phyloP scores from a whole-genome alignment of 352 stramenopile species.

The Phytophthora litchii region DNA sequence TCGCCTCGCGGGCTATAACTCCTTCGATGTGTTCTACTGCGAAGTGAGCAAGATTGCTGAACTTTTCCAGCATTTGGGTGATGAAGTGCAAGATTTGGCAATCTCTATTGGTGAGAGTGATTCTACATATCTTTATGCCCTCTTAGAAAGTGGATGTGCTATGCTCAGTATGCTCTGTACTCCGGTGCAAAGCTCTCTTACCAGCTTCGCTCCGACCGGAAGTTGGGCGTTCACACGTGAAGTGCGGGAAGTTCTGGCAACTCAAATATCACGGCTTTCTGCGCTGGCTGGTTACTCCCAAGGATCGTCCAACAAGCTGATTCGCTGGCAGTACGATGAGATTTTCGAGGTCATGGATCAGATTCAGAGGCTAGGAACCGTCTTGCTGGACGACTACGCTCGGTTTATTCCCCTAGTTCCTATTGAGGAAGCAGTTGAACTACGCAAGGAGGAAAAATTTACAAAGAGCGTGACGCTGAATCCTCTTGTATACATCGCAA shows the following conservation, averaged over 20 bases:
- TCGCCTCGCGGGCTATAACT: conserved; percentile 79
- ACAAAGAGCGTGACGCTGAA: conserved; percentile 71
- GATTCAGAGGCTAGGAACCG: conserved; percentile 55
- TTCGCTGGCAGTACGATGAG: conserved; percentile 61
- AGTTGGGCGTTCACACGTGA: conserved; percentile 68
- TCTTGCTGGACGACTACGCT: conserved; percentile 63
- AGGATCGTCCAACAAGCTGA: conserved; percentile 27
- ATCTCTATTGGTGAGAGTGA: conserved; percentile 68
- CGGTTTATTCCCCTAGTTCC: conserved; percentile 47
- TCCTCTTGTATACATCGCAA: conserved; percentile 74
- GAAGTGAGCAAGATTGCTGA: conserved; percentile 84
- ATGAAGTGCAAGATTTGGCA: conserved; percentile 59
- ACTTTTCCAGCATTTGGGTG: conserved; percentile 60
- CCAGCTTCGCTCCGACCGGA: conserved; percentile 44
- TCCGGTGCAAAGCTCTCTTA: conserved; percentile 37
- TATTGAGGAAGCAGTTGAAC: conserved; percentile 56
- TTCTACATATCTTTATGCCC: conserved; percentile 57
- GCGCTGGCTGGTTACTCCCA: conserved; percentile 54
- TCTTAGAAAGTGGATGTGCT: conserved; percentile 70
- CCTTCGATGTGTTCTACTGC: conserved; percentile 90
- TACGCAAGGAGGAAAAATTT: conserved; percentile 63
- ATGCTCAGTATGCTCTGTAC: conserved; percentile 71
- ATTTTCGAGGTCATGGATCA: conserved; percentile 72
- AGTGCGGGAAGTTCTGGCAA: conserved; percentile 66
- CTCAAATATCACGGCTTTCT: conserved; percentile 68